phyloP scores from a whole-genome alignment of 2,329 filamentous ascomycete species.

The Cladosporium sp. region DNA sequence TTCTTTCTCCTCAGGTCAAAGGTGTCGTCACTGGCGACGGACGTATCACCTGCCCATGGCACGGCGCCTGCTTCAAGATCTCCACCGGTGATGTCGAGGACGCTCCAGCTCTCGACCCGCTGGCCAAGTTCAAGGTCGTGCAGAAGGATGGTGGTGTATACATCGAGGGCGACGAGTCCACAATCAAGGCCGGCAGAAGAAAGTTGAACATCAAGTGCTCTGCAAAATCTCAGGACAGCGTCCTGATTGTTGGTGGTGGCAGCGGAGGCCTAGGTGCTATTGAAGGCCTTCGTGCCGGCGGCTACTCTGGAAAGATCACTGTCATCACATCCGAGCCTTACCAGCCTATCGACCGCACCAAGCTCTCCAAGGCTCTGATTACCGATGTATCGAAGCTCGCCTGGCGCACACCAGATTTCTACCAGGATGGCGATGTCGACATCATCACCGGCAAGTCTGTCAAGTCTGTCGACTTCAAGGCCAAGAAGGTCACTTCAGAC shows the following conservation, averaged over 20 bases:
- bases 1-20: conserved; percentile 45
- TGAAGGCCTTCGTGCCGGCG: conserved; percentile 78
- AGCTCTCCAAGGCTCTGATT: conserved; percentile 90
- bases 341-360: conserved; percentile 83
- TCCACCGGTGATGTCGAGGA: conserved; percentile 91
- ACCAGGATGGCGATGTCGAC: conserved; percentile 61
- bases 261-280: conserved; percentile 79
- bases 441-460: conserved; percentile 60
- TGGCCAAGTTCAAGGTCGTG: conserved; percentile 76
- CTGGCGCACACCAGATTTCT: conserved; percentile 76
- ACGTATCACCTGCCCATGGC: conserved; percentile 90
- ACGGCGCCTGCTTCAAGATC: conserved; percentile 93
- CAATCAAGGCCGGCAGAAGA: conserved; percentile 74
- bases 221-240: conserved; percentile 54
- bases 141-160: conserved; percentile 84
- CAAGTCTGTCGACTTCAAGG: conserved; percentile 71
- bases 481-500: conserved; percentile 72
- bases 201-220: conserved; percentile 73
- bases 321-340: conserved; percentile 82
- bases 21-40: conserved; percentile 82
- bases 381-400: conserved; percentile 77
- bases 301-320: conserved; percentile 77
- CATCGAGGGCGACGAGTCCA: conserved; percentile 74
- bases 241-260: conserved; percentile 85
- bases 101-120: conserved; percentile 83